Percentiles rank a stretch among this genome's conserved stretches.
These are phyloP conservation scores for Lactarius hatsudake DNA, from an alignment of 768 basidiomycete species.

Conservation along the genomic window DNA sequence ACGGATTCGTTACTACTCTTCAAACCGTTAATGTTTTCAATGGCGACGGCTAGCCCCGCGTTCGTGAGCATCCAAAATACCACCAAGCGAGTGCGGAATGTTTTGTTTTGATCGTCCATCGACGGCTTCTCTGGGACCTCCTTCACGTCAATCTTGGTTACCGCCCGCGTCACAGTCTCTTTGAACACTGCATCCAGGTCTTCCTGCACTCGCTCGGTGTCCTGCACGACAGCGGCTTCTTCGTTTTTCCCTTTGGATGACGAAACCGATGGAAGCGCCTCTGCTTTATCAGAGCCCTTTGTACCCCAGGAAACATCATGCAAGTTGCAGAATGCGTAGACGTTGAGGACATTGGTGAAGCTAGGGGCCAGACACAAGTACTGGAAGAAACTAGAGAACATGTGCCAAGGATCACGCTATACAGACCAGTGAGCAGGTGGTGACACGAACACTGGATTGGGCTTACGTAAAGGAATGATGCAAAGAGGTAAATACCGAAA, in stretches of 20 bases:
- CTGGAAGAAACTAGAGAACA: constrained; percentile 92
- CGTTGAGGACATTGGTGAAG: constrained; percentile 93
- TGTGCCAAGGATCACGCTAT: constrained; percentile 95
- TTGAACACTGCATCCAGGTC: constrained; percentile 92
- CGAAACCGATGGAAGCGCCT: constrained; percentile 83
- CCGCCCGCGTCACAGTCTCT: constrained; percentile 84
- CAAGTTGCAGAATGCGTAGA: constrained; percentile 96
- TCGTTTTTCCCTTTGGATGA: constrained; percentile 78
- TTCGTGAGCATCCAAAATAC: constrained; percentile 78
- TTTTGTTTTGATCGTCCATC: constrained; percentile 86
- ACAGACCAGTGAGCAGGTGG: constrained; percentile 18
- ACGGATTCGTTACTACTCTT: constrained; percentile 34
- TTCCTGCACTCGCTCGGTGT: constrained; percentile 75
- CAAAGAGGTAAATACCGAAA: constrained; percentile 83
- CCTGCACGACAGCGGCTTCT: constrained; percentile 78
- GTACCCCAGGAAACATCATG: constrained; percentile 96
- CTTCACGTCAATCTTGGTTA: constrained; percentile 66
- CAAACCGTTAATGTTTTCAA: constrained; percentile 74
- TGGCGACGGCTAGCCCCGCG: constrained; percentile 66
- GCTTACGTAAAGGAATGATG: constrained; percentile 84
- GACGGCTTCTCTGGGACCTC: constrained; percentile 76
- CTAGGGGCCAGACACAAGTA: constrained; percentile 88
- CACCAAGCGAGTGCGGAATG: constrained; percentile 88
- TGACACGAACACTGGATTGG: not conserved
- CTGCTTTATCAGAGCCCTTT: constrained; percentile 92